These are phyloP conservation scores for Colletotrichum sojae DNA, from an alignment of 2,329 filamentous ascomycete genomes.

Conservation along the genomic window DNA sequence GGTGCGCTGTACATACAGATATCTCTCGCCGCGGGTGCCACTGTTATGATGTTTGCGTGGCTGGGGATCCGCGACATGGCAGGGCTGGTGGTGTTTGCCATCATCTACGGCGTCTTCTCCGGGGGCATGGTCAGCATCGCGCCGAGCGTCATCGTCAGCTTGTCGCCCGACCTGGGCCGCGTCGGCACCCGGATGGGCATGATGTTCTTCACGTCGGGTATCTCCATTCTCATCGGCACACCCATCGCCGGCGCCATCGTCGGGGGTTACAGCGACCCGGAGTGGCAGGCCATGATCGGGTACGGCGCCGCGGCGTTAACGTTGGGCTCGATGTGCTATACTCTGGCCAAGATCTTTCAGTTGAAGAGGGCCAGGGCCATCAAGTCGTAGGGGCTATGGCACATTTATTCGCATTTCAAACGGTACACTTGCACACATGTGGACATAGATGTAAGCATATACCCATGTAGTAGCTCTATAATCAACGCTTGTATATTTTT, in stretches of 20 bases:
- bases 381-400: not conserved
- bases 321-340: constrained; percentile 26
- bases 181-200: constrained; percentile 56
- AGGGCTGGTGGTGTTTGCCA: constrained; percentile 56
- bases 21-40: constrained; percentile 50
- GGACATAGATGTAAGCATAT: too few species aligned
- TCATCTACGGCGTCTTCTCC: constrained; percentile 62
- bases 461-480: too few species aligned
- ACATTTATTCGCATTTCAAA: too few species aligned
- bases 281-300: constrained; percentile 39
- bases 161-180: constrained; percentile 53
- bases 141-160: constrained; percentile 55
- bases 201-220: constrained; percentile 47
- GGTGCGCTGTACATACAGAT: constrained; percentile 58
- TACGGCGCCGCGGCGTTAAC: constrained; percentile 38
- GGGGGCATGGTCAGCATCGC: constrained; percentile 60
- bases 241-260: constrained; percentile 57
- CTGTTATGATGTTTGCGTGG: constrained; percentile 57
- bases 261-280: constrained; percentile 24
- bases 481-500: too few species aligned
- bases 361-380: constrained; percentile 16
- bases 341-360: constrained; percentile 35
- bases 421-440: too few species aligned
- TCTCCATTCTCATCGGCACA: constrained; percentile 65
- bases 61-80: constrained; percentile 52